Evolutionary conservation across 805 yeast species (phyloP).

Genomic region (Myxozyma kluyveri): DNA sequence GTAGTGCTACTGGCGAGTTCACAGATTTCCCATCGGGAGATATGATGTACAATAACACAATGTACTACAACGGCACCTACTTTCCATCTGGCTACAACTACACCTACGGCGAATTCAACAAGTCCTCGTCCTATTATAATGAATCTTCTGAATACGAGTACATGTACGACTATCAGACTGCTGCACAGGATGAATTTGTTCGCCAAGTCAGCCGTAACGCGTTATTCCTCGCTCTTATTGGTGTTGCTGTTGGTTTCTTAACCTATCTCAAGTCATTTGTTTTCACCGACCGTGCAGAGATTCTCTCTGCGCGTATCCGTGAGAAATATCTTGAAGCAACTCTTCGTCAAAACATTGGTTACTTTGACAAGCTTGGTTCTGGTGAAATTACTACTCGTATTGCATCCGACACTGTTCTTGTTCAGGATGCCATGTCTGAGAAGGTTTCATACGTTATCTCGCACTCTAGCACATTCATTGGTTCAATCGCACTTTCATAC

Average conservation of each 20-base stretch:
- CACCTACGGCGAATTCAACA: neutral
- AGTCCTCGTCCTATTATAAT: constrained; percentile 6
- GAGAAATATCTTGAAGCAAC: constrained; percentile 40
- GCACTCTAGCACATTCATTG: constrained; percentile 42
- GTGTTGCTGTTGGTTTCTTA: constrained; percentile 36
- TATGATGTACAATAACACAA: constrained; percentile 9
- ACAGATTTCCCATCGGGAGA: constrained; percentile 25
- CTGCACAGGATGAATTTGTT: constrained; percentile 6
- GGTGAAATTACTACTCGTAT: constrained; percentile 46
- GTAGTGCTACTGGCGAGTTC: constrained; percentile 41
- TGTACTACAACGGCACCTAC: constrained; percentile 12
- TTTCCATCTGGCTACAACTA: constrained; percentile 5
- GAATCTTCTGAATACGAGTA: constrained; percentile 2
- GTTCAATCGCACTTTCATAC: constrained; percentile 42
- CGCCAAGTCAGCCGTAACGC: constrained; percentile 28
- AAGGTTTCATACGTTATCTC: constrained; percentile 42
- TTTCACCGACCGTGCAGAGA: constrained; percentile 43
- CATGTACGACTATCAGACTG: neutral
- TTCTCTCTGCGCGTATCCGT: constrained; percentile 42
- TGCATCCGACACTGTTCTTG: constrained; percentile 42
- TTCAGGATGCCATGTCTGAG: constrained; percentile 46
- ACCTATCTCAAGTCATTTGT: constrained; percentile 39
- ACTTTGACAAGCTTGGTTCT: constrained; percentile 44
- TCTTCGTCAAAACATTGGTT: constrained; percentile 44
- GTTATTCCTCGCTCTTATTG: constrained; percentile 43